Conservation (phyloP, 495 filamentous ascomycete genomes). For the Xylaria palmicola region DNA sequence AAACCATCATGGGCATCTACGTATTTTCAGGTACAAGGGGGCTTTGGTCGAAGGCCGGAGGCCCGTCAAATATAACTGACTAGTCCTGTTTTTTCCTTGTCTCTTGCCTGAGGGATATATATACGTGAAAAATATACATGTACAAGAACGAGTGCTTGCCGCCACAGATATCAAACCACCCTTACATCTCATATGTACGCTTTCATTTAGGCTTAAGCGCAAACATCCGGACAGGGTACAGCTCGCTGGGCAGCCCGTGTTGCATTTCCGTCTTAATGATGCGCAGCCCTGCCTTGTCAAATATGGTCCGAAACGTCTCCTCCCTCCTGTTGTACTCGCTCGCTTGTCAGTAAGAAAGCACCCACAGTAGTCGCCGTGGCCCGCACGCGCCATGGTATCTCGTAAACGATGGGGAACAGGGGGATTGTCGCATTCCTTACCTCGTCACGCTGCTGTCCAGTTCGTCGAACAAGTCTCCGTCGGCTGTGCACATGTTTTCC, state of each 20-base stretch:
- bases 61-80: conserved; percentile 6
- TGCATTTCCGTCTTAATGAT: conserved; percentile 74
- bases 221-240: conserved; percentile 72
- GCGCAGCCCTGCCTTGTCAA: conserved; percentile 64
- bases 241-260: conserved; percentile 63
- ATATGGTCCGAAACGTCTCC: conserved; percentile 65
- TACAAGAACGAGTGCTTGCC: background rate
- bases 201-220: conserved; percentile 49
- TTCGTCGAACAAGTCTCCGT: conserved; percentile 70
- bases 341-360: background rate
- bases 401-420: background rate
- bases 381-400: background rate
- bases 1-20: background rate
- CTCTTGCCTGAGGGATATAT: background rate
- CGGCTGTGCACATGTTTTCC: conserved; percentile 74
- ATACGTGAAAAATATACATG: background rate
- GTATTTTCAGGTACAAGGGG: background rate
- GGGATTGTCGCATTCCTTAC: conserved; percentile 23
- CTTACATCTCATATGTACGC: background rate
- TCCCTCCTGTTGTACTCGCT: conserved; percentile 54
- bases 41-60: background rate
- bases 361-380: background rate
- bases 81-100: background rate
- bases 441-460: conserved; percentile 77
- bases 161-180: background rate